phyloP scores from a whole-genome alignment of 2,329 filamentous ascomycete genomes.

The Clarireedia hainanense region DNA sequence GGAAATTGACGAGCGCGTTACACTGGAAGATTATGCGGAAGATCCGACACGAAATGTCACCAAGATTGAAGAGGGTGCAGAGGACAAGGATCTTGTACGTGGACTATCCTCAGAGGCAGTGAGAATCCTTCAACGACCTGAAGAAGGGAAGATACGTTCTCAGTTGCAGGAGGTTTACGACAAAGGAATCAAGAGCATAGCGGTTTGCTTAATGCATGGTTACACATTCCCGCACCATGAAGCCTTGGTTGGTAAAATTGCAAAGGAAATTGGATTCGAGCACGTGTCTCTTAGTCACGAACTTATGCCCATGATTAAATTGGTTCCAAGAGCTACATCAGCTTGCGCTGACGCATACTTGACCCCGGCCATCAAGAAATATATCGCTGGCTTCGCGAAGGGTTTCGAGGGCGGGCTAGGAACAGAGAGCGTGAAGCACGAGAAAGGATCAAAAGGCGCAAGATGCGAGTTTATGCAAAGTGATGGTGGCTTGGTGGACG shows the following conservation, averaged over 20 bases:
- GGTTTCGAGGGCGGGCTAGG: conserved; percentile 79
- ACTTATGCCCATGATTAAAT: conserved; percentile 74
- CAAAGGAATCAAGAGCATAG: conserved; percentile 69
- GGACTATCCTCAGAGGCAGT: conserved; percentile 70
- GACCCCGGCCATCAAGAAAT: conserved; percentile 62
- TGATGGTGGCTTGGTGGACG: conserved; percentile 53
- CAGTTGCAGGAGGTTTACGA: conserved; percentile 62
- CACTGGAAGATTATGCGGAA: conserved; percentile 85
- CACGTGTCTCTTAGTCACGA: conserved; percentile 77
- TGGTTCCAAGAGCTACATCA: conserved; percentile 61
- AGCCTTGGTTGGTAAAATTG: conserved; percentile 65
- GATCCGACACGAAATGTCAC: conserved; percentile 59
- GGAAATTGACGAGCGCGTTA: conserved; percentile 88
- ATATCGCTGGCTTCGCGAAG: conserved; percentile 66
- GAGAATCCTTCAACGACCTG: conserved; percentile 57
- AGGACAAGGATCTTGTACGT: conserved; percentile 50
- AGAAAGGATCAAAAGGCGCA: conserved; percentile 58
- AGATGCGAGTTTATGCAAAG: conserved; percentile 95
- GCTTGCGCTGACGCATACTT: conserved; percentile 70
- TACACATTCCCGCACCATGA: conserved; percentile 90
- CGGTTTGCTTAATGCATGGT: conserved; percentile 85
- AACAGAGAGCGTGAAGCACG: conserved; percentile 62
- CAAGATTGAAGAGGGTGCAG: conserved; percentile 43
- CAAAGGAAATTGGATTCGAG: conserved; percentile 70
- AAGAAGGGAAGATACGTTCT: conserved; percentile 45